Base-by-base conservation (phyloP, 2,329 filamentous ascomycete species). In the Fusarium nurragi region DNA sequence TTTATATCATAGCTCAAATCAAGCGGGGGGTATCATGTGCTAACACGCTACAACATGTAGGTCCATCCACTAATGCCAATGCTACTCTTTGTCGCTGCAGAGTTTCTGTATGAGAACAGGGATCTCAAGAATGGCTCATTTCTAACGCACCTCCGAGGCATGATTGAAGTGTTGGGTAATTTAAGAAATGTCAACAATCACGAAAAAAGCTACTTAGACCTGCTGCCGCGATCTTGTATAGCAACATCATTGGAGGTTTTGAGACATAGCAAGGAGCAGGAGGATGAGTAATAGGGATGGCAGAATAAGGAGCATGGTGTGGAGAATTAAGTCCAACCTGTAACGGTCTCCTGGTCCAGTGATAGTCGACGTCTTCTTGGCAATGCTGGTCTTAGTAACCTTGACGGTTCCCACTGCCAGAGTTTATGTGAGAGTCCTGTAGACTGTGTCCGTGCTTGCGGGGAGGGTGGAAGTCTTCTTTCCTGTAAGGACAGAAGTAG, bases 401-500 rank as follows among this genome's bases (percentile, higher is more conserved):
- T 50, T 67, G 18, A 64, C 46, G 22, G 64, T 64, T 47, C 54
- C 64, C 1, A 45, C 22, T 4, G 63, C 32, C 4, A 67, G 36
- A 1, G 64, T 67, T 0, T 38, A 40, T 0, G 63, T 60, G 0
- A 56, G 47, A 9, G 63, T 67, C 41, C 60, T 66, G 26, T 34
- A 30, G 11, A 58, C 39, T 4, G 69, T 73, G 2, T 64, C 60
- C 3, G 67, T 71, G 41, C 21, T 54, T 14, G 55, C 67, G 0
- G 69, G 69, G 2, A 72, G 54, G 2, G 64, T 68, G 7, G 53
- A 55, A 0, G 71, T 73, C 22, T 59, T 50, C 28, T 59, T 67
- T 4, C 59, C 38, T 0, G 66, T 69, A 10, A 64, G 54, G 2
- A 64, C 60, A 0, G 64, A 64, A 16, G 62, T 61, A 3, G 66